phyloP scores from a whole-genome alignment of 208 protist genomes.

The Naegleria fowleri region DNA sequence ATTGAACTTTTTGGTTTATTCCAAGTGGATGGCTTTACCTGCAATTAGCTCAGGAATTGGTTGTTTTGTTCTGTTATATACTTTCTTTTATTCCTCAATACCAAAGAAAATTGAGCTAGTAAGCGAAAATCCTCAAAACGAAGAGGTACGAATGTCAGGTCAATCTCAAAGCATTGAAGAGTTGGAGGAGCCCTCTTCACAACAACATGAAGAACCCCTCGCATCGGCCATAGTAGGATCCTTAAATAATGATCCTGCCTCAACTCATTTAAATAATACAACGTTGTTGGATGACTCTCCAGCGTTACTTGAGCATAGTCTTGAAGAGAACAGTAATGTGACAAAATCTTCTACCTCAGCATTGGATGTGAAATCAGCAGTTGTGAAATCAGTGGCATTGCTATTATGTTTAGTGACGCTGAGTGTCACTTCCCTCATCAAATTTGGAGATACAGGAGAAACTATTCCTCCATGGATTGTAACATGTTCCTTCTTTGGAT shows the following conservation, averaged over 20 bases:
- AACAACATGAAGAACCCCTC: too few relatives aligned
- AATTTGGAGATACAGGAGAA: background rate
- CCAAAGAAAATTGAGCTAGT: background rate
- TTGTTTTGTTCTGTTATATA: constrained; percentile 14
- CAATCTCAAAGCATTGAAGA: too few relatives aligned
- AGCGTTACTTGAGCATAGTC: too few relatives aligned
- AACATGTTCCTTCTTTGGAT: background rate
- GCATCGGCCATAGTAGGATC: background rate
- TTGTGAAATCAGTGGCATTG: constrained; percentile 30
- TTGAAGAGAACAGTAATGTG: background rate
- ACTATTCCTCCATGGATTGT: background rate
- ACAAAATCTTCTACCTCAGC: background rate
- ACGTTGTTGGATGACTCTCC: background rate
- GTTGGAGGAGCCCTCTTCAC: too few relatives aligned
- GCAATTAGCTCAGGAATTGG: constrained; percentile 33
- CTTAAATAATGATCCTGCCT: background rate
- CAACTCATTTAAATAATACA: background rate
- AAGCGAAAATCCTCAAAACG: background rate
- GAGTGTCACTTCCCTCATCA: constrained; percentile 15
- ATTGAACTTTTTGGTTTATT: constrained; percentile 37
- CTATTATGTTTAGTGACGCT: constrained; percentile 35
- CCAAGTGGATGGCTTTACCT: constrained; percentile 36
- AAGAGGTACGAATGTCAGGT: background rate
- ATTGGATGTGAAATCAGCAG: background rate
- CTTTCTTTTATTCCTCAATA: constrained; percentile 20